These are phyloP conservation scores for cucumber (Cucumis sativus) DNA, from an alignment of 306 rosid genomes.

Conservation along the genomic window DNA sequence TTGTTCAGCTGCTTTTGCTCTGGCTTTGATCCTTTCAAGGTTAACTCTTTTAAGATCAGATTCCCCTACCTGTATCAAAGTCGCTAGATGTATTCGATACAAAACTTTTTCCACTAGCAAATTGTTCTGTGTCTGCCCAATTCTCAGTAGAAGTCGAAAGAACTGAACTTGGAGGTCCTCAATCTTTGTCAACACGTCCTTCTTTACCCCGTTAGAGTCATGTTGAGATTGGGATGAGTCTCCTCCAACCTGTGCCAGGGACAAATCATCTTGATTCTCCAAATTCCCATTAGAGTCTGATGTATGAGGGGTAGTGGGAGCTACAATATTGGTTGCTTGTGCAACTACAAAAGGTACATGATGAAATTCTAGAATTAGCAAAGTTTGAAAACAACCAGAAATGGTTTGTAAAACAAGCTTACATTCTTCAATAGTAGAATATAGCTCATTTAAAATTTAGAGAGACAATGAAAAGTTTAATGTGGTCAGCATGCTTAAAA, in stretches of 20 bases:
- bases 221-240: conserved; percentile 23
- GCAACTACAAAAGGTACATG: conserved; percentile 7
- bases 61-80: conserved; percentile 65
- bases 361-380: not conserved
- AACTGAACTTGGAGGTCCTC: conserved; percentile 69
- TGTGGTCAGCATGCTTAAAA: not conserved
- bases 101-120: conserved; percentile 69
- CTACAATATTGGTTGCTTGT: conserved; percentile 32
- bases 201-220: conserved; percentile 18
- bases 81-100: conserved; percentile 83
- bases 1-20: conserved; percentile 42
- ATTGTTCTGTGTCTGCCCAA: conserved; percentile 60
- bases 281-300: conserved; percentile 28
- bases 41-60: conserved; percentile 55
- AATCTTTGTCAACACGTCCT: conserved; percentile 45
- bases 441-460: not conserved
- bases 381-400: not conserved
- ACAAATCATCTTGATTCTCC: conserved; percentile 28
- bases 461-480: not conserved
- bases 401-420: not conserved
- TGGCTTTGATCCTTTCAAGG: conserved; percentile 32
- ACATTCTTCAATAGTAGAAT: not conserved
- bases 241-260: conserved; percentile 24
- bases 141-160: conserved; percentile 49
- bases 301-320: conserved; percentile 18